These are phyloP conservation scores for Thuja plicata DNA, from an alignment of 83 land plant genomes.

Conservation along the genomic window DNA sequence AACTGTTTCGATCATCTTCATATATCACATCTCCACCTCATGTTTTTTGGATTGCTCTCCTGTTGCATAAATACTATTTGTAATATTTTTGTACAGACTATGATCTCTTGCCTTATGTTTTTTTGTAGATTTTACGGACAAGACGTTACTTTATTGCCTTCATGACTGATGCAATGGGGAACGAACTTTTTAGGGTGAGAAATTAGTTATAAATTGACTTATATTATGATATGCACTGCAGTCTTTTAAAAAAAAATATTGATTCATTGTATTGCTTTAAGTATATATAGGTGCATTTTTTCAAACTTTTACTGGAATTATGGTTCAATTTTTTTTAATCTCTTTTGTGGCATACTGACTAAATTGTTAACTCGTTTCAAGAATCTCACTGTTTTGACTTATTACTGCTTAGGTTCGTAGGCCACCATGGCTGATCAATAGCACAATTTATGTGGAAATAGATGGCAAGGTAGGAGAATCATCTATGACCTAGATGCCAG, in stretches of 20 bases:
- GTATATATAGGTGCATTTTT: background rate
- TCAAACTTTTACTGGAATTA: background rate
- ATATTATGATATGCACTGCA: background rate
- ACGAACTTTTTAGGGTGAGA: slow-evolving; percentile 70
- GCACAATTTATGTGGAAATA: slow-evolving; percentile 75
- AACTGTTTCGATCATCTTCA: background rate
- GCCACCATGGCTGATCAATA: slow-evolving; percentile 82
- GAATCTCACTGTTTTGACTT: background rate
- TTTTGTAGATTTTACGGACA: slow-evolving; percentile 61
- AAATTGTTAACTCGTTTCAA: background rate
- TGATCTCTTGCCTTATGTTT: background rate
- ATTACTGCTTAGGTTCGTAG: slow-evolving; percentile 57
- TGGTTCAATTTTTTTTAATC: background rate
- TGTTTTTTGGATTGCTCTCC: background rate
- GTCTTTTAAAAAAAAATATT: background rate
- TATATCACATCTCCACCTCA: background rate
- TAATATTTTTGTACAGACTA: background rate
- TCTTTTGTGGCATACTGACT: background rate
- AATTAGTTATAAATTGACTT: background rate
- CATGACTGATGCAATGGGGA: slow-evolving; percentile 65
- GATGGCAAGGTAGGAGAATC: slow-evolving; percentile 62
- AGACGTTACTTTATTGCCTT: slow-evolving; percentile 74
- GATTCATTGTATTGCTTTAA: background rate
- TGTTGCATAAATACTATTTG: background rate
- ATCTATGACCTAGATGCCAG: background rate